These are phyloP conservation scores for Sarocladium brachiariae DNA, from an alignment of 2,329 filamentous ascomycete species.

Conservation along the genomic window DNA sequence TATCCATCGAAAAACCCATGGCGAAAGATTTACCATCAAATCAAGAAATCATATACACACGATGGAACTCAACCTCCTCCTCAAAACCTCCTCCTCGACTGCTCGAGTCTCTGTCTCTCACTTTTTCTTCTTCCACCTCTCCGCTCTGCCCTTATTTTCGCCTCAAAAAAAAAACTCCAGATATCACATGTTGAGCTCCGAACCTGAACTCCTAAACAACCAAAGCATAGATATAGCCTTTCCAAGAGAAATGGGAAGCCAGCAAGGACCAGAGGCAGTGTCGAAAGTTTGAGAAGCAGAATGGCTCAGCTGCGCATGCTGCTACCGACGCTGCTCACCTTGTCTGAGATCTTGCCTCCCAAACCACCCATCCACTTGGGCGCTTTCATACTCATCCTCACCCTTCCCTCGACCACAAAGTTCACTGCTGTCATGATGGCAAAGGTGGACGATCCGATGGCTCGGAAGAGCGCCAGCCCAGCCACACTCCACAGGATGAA, in stretches of 20 bases:
- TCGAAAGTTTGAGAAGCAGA: background rate
- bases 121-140: too few species aligned
- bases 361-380: constrained; percentile 43
- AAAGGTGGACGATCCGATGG: constrained; percentile 74
- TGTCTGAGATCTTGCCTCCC: constrained; percentile 39
- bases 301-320: constrained; percentile 29
- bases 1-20: too few species aligned
- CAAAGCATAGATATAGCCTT: too few species aligned
- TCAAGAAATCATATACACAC: too few species aligned
- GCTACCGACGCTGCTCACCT: constrained; percentile 42
- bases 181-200: too few species aligned
- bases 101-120: too few species aligned
- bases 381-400: constrained; percentile 52
- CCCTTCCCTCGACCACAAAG: constrained; percentile 76
- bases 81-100: too few species aligned
- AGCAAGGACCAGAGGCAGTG: too few species aligned
- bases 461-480: constrained; percentile 77
- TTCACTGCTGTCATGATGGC: constrained; percentile 79
- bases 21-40: too few species aligned
- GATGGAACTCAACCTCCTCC: too few species aligned
- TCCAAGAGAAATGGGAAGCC: too few species aligned
- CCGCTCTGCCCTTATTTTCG: too few species aligned
- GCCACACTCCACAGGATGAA: constrained; percentile 95
- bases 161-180: background rate
- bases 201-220: constrained; percentile 1